A percentile compares a stretch with the other conserved stretches of the same genome.
phyloP scores from a whole-genome alignment of 2,329 filamentous ascomycete species.

The Colletotrichum gigasporum region DNA sequence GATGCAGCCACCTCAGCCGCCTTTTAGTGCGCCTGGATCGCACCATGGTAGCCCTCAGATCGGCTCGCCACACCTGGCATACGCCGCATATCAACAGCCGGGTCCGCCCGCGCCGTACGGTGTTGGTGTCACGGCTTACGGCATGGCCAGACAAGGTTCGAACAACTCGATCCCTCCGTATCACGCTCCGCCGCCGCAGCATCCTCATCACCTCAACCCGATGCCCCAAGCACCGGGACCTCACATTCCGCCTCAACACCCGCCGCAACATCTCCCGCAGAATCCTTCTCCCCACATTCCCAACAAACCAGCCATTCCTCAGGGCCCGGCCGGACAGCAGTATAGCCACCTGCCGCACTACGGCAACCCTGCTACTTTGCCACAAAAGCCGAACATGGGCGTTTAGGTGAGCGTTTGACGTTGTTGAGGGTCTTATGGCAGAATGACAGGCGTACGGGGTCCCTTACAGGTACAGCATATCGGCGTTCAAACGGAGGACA shows the following conservation, averaged over 20 bases:
- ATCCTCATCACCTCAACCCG: slow-evolving; percentile 52
- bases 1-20: slow-evolving; percentile 56
- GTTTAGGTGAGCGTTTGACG: slow-evolving; percentile 28
- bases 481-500: slow-evolving; percentile 29
- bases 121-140: slow-evolving; percentile 55
- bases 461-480: slow-evolving; percentile 27
- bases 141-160: slow-evolving; percentile 66
- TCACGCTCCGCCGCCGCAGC: slow-evolving; percentile 46
- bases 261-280: slow-evolving; percentile 54
- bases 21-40: slow-evolving; percentile 57
- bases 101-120: slow-evolving; percentile 57
- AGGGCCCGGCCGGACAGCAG: slow-evolving; percentile 51
- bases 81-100: slow-evolving; percentile 57
- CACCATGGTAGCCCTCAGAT: slow-evolving; percentile 65
- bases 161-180: slow-evolving; percentile 64
- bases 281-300: slow-evolving; percentile 52
- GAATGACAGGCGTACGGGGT: slow-evolving; percentile 28
- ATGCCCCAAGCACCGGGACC: slow-evolving; percentile 40
- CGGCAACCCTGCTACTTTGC: slow-evolving; percentile 67
- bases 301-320: slow-evolving; percentile 55
- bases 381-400: slow-evolving; percentile 64
- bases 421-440: slow-evolving; percentile 25
- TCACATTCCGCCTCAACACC: slow-evolving; percentile 48
- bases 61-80: slow-evolving; percentile 60
- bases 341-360: slow-evolving; percentile 66